Evolutionary conservation across 208 protist species (phyloP).

Genomic region (Phytomonas sp.): DNA sequence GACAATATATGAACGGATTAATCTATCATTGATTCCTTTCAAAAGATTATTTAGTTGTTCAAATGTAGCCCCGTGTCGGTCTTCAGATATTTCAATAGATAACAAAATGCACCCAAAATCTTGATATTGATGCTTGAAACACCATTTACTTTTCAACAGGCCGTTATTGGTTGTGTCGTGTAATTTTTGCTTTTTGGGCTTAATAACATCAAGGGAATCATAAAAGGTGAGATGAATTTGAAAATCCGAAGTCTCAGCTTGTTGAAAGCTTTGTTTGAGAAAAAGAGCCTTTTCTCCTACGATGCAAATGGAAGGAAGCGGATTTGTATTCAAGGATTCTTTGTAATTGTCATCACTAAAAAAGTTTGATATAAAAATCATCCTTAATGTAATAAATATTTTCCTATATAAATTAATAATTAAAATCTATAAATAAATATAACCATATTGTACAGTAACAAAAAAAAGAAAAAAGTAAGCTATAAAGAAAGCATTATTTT

Average conservation of each 20-base stretch:
- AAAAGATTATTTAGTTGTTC: not conserved
- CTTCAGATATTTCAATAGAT: conserved; percentile 15
- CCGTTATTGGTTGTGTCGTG: not conserved
- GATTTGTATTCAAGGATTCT: not conserved
- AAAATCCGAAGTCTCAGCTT: not conserved
- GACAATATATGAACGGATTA: not conserved
- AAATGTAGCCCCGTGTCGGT: conserved; percentile 9
- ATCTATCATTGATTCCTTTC: conserved; percentile 6
- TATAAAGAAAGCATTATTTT: conserved; percentile 5
- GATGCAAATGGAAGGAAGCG: not conserved
- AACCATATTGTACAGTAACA: conserved; percentile 5
- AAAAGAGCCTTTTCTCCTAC: not conserved
- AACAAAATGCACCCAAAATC: conserved; percentile 26
- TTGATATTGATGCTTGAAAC: conserved; percentile 20
- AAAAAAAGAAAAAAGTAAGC: not conserved
- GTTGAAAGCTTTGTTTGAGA: not conserved
- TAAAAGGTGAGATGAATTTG: not conserved
- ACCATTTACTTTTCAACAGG: conserved; percentile 35
- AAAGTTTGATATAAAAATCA: not conserved
- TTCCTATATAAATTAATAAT: conserved; percentile 5
- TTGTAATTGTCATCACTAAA: not conserved
- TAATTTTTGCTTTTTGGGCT: not conserved
- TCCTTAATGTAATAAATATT: conserved; percentile 2
- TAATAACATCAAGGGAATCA: not conserved
- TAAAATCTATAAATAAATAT: not conserved